Percentiles rank a stretch among this genome's conserved stretches.
phyloP scores from a whole-genome alignment of 495 filamentous ascomycete species.

The Penicillium steckii region DNA sequence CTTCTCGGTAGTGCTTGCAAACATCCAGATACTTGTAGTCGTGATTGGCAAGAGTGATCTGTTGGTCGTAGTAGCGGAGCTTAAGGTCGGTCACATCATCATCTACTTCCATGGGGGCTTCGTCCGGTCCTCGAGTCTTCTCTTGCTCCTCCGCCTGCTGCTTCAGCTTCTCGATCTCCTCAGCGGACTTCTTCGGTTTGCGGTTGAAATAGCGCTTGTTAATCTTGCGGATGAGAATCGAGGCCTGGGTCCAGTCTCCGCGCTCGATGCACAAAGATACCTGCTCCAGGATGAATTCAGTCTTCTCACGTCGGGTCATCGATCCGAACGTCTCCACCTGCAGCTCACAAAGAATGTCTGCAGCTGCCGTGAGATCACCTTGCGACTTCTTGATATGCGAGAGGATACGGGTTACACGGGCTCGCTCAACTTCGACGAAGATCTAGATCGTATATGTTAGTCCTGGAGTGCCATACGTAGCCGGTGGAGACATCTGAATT shows the following conservation, averaged over 20 bases:
- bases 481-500: background rate
- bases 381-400: slow-evolving; percentile 96
- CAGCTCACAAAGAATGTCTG: slow-evolving; percentile 92
- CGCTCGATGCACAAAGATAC: slow-evolving; percentile 93
- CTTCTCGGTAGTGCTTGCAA: slow-evolving; percentile 96
- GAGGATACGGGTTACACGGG: slow-evolving; percentile 89
- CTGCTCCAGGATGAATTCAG: slow-evolving; percentile 95
- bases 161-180: slow-evolving; percentile 84
- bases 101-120: slow-evolving; percentile 70
- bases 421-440: slow-evolving; percentile 97
- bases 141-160: slow-evolving; percentile 80
- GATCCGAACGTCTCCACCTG: slow-evolving; percentile 99
- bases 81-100: slow-evolving; percentile 97
- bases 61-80: slow-evolving; percentile 93
- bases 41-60: slow-evolving; percentile 91
- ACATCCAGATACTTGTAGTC: slow-evolving; percentile 95
- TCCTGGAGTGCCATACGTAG: background rate
- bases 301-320: slow-evolving; percentile 96
- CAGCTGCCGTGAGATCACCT: slow-evolving; percentile 84
- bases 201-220: slow-evolving; percentile 86
- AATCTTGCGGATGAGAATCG: slow-evolving; percentile 93
- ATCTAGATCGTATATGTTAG: slow-evolving; percentile 53
- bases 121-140: slow-evolving; percentile 66
- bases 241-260: slow-evolving; percentile 93
- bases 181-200: slow-evolving; percentile 83